phyloP scores from a whole-genome alignment of 306 rosid genomes.

The Alnus glutinosa region DNA sequence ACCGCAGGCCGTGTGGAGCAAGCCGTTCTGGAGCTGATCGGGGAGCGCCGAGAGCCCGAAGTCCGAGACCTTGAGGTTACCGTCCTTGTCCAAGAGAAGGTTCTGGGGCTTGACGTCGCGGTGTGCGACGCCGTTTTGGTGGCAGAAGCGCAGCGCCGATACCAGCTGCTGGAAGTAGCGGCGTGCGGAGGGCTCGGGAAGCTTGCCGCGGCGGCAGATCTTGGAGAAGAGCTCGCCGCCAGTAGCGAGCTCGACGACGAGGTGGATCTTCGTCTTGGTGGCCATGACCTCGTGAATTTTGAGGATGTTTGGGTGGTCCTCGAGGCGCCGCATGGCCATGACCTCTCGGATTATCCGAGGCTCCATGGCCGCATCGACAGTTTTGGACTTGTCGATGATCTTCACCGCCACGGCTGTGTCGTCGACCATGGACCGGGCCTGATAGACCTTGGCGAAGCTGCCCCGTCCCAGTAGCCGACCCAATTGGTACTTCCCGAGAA shows the following conservation, averaged over 20 bases:
- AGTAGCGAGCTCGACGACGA: conserved; percentile 74
- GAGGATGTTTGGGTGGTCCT: conserved; percentile 73
- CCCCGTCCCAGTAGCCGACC: conserved; percentile 72
- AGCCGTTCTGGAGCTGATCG: conserved; percentile 64
- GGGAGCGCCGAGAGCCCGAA: conserved; percentile 92
- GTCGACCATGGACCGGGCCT: conserved; percentile 58
- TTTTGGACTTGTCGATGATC: conserved; percentile 68
- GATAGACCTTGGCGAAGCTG: conserved; percentile 87
- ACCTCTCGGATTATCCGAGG: conserved; percentile 76
- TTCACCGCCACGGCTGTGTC: conserved; percentile 67
- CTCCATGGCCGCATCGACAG: conserved; percentile 63
- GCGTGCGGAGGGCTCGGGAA: conserved; percentile 53
- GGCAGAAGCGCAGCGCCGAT: conserved; percentile 75
- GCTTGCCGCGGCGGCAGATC: conserved; percentile 47
- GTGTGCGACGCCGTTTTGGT: conserved; percentile 74
- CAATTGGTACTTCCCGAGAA: conserved; percentile 70
- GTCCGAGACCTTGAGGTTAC: conserved; percentile 75
- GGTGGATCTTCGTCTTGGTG: conserved; percentile 76
- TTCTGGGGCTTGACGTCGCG: conserved; percentile 94
- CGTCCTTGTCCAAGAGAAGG: conserved; percentile 64
- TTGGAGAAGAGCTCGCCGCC: conserved; percentile 82
- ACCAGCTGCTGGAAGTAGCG: conserved; percentile 77
- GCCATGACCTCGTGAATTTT: conserved; percentile 85
- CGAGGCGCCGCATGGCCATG: conserved; percentile 83
- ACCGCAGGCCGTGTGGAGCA: conserved; percentile 89